Base-by-base conservation (phyloP, 345 rosid genomes). In the Salix exigua region DNA sequence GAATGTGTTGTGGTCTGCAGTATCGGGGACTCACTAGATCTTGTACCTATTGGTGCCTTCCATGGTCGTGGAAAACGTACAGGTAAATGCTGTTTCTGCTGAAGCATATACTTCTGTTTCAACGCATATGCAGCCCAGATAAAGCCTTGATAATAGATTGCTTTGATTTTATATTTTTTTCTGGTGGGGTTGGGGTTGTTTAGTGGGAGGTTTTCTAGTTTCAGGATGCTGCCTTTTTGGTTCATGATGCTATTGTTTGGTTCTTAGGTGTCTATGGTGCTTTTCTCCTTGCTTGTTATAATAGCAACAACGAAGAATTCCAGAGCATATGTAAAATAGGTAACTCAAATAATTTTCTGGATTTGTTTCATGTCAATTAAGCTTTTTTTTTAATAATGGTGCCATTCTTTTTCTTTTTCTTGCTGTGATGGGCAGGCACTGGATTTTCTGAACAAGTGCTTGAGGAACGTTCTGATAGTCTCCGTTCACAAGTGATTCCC, bases 281-380 rank as follows among this genome's bases (percentile, higher is more conserved):
- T 40, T 93, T 96, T 90, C 88, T 93, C 79, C 89, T 96, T 81
- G 98, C 98, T 67, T 92, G 94, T 81, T 96, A 93, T 73, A 97
- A 93, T 87, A 75, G 58, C 71, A 84, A 75, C n/a, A 91, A 88
- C 33, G 97, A 93, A 70, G 98, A 93, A 84, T 93, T 72, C 76
- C 97, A 96, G 80, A 96, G 94, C 89, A 96, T 96, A 70, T 93
- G 97, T 79, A 96, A 93, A 91, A 90, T 93, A 68, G 98, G 97
- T 92, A 44, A 84, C 89, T 70, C 70, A 40, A 77, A 81, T 72
- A 53, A 68, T 63, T 42, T 65, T 13, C 30, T 53, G 44, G 42
- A 72, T 66, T 42, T 70, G 31, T 71, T 63, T 35, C 70, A 28
- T 33, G 31, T 33, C 37, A 68, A 64, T 76, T 26, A 33, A 37